phyloP scores from a whole-genome alignment of 345 rosid genomes.

The Pugionium dolabratum region DNA sequence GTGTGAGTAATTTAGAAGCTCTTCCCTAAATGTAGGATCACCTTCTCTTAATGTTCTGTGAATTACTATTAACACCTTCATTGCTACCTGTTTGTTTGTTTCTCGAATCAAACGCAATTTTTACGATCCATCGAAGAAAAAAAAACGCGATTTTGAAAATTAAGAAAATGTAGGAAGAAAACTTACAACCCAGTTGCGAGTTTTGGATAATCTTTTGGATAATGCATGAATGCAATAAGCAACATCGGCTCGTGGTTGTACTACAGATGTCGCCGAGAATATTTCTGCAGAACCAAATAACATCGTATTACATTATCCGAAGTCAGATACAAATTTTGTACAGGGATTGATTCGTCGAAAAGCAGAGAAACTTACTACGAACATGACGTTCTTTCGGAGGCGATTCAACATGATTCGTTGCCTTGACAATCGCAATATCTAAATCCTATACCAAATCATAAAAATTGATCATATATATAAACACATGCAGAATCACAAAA shows the following conservation, averaged over 20 bases:
- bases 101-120: background rate
- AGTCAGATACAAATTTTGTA: constrained; percentile 6
- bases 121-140: too few relatives aligned
- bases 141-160: too few relatives aligned
- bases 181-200: constrained; percentile 91
- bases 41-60: constrained; percentile 98
- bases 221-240: constrained; percentile 96
- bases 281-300: constrained; percentile 54
- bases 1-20: constrained; percentile 89
- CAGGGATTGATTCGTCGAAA: too few relatives aligned
- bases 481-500: background rate
- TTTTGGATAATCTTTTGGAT: constrained; percentile 79
- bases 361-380: constrained; percentile 48
- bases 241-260: constrained; percentile 94
- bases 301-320: too few relatives aligned
- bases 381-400: constrained; percentile 89
- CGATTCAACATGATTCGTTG: constrained; percentile 93
- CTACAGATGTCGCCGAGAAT: constrained; percentile 77
- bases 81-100: constrained; percentile 63
- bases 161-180: background rate
- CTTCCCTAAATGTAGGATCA: constrained; percentile 95
- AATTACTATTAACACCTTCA: constrained; percentile 82
- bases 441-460: constrained; percentile 25
- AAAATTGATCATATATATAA: too few relatives aligned
- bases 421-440: constrained; percentile 90